These are phyloP conservation scores for Serpula lacrymans DNA, from an alignment of 768 basidiomycete species.

Conservation along the genomic window DNA sequence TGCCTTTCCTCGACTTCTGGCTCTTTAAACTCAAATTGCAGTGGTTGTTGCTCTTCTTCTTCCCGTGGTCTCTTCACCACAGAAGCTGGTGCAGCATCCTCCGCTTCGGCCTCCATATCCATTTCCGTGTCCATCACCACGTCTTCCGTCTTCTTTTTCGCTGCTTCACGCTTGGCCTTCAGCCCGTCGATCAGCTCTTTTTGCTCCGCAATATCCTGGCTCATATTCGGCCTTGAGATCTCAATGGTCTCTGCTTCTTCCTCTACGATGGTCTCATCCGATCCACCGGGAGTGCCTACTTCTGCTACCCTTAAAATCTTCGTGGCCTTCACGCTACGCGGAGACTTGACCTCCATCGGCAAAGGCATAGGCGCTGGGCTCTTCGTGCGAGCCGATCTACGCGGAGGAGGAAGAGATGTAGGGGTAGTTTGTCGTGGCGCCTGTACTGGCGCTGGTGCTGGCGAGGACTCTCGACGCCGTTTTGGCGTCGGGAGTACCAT, in stretches of 20 bases:
- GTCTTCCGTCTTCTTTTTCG: slow-evolving; percentile 22
- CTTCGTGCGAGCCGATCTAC: slow-evolving; percentile 41
- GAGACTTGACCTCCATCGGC: slow-evolving; percentile 31
- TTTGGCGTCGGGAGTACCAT: slow-evolving; percentile 49
- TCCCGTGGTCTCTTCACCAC: slow-evolving; percentile 51
- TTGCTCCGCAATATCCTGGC: slow-evolving; percentile 74
- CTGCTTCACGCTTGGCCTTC: slow-evolving; percentile 56
- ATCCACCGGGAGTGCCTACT: slow-evolving; percentile 46
- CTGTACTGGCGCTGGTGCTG: slow-evolving; percentile 19
- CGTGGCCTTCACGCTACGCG: slow-evolving; percentile 17
- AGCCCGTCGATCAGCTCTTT: slow-evolving; percentile 70
- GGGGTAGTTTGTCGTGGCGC: slow-evolving; percentile 12
- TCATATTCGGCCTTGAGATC: slow-evolving; percentile 59
- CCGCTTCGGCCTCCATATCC: slow-evolving; percentile 16
- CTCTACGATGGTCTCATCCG: slow-evolving; percentile 65
- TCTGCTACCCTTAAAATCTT: slow-evolving; percentile 23
- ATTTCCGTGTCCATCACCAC: slow-evolving; percentile 11
- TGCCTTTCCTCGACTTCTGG: slow-evolving; percentile 56
- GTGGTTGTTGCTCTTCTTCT: slow-evolving; percentile 44
- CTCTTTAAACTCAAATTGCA: slow-evolving; percentile 67
- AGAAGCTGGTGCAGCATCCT: slow-evolving; percentile 19
- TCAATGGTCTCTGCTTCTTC: slow-evolving; percentile 59
- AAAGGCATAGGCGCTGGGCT: slow-evolving; percentile 32
- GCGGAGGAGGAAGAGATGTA: slow-evolving; percentile 35
- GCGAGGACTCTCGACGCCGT: slow-evolving; percentile 63